Base-by-base conservation (phyloP, 805 yeast species). In the Zygotorulaspora sp. region DNA sequence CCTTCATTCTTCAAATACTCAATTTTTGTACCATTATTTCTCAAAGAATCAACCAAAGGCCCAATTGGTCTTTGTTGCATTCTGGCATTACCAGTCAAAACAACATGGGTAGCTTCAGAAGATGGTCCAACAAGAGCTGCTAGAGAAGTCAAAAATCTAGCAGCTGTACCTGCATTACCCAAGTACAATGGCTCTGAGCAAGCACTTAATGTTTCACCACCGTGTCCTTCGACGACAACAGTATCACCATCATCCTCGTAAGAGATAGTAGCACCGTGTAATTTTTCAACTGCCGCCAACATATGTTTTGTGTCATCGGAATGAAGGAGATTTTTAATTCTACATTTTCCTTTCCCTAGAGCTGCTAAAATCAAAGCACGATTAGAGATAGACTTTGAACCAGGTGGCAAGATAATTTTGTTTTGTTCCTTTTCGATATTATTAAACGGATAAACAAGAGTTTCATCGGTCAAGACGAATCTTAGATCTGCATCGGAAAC, bases 31-130 rank as follows among this genome's bases (percentile, higher is more conserved):
- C 97, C 97, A 52, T 89, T 90, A 7, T 74, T 63, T 39, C 82
- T 72, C 49, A 92, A 70, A 4, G 98, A 95, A 52, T 88, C 96
- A 9, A 92, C 96, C 40, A 92, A 72, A 2, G 97, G 96, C 21
- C 96, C 97, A 52, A 87, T 86, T 13, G 98, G 98, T 53, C 98
- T 75, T 62, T 89, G 94, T 63, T 89, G 95, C 98, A 92, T 92
- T 63, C 98, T 77, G 34, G 85, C 82, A 63, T 92, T 92, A 50
- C 98, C 98, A 1, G 97, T 92, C 45, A 92, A 71, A 5, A 78
- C 66, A 19, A 88, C 78, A 42, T 68, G 55, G 22, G 71, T 66
- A 8, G 59, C 53, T 4, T 52, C 58, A 2, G 59, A 55, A 11
- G 72, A 55, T 19, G 78, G 67, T 14, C 74, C 69, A 4, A 84